Conservation (phyloP, 305 asterid genomes). For the Solanum chacoense region DNA sequence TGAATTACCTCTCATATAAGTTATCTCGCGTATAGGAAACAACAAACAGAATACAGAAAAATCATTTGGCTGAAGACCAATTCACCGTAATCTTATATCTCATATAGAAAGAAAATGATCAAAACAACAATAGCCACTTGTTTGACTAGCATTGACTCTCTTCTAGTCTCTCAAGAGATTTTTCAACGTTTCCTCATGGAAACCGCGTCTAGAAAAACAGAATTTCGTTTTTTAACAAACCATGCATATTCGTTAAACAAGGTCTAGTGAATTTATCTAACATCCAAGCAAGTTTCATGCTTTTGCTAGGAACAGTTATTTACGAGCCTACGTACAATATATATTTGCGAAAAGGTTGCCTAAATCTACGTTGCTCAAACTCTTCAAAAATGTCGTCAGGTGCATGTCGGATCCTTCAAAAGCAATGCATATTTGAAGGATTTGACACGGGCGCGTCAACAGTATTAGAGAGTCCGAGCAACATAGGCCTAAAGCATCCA, state of each 20-base stretch:
- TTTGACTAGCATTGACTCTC: not conserved
- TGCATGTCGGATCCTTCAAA: not conserved
- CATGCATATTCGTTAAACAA: not conserved
- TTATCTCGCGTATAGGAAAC: not conserved
- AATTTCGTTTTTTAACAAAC: not conserved
- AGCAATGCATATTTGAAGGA: not conserved
- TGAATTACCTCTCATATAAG: not conserved
- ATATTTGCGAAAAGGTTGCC: not conserved
- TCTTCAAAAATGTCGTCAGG: not conserved
- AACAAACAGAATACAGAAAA: not conserved
- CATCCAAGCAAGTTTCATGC: not conserved
- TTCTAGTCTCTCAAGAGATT: not conserved
- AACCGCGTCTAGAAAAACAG: not conserved
- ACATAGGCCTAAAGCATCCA: not conserved
- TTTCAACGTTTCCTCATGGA: not conserved
- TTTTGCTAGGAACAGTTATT: not conserved
- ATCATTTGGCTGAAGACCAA: not conserved
- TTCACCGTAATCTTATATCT: not conserved
- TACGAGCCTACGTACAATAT: not conserved
- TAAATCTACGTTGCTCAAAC: not conserved
- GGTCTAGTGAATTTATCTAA: not conserved
- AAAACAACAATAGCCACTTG: not conserved
- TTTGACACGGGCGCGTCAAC: not conserved
- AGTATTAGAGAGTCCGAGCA: not conserved
- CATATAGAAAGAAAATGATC: not conserved